A percentile compares a stretch with the other conserved stretches of the same genome.
Evolutionary conservation across 805 yeast genomes (phyloP).

Genomic region (Starmerella kuoi): DNA sequence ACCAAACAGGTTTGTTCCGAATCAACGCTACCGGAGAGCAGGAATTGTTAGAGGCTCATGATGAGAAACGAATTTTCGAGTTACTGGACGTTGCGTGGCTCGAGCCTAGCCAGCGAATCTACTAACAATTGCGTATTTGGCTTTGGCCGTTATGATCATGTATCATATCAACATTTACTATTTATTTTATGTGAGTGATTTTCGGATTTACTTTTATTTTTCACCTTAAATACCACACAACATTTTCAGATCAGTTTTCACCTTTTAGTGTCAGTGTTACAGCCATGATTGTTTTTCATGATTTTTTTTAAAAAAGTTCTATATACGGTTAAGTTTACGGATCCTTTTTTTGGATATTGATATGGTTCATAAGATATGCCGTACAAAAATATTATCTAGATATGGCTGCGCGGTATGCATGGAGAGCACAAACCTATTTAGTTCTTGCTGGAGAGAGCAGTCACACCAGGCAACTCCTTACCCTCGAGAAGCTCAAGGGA

Average conservation of each 20-base stretch:
- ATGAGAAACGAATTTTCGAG: conserved; percentile 37
- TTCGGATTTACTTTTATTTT: no score
- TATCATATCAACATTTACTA: background rate
- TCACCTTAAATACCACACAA: no score
- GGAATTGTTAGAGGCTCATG: conserved; percentile 33
- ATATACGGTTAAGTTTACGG: no score
- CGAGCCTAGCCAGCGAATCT: conserved; percentile 26
- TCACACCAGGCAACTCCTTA: conserved; percentile 96
- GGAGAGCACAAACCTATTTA: background rate
- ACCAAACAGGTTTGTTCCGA: conserved; percentile 35
- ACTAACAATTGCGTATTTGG: background rate
- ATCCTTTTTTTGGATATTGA: no score
- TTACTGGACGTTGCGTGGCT: conserved; percentile 32
- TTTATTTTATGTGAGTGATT: background rate
- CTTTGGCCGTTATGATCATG: background rate
- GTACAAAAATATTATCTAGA: background rate
- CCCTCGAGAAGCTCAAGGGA: conserved; percentile 97
- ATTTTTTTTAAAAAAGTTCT: no score
- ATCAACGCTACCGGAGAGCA: conserved; percentile 6
- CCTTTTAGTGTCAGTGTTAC: no score
- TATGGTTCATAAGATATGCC: background rate
- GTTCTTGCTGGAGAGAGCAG: conserved; percentile 66
- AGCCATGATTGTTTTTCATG: no score
- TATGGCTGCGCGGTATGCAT: no score
- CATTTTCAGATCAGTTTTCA: no score